Evolutionary conservation across 164 flowering plant species (phyloP).

Genomic region (Macadamia integrifolia): DNA sequence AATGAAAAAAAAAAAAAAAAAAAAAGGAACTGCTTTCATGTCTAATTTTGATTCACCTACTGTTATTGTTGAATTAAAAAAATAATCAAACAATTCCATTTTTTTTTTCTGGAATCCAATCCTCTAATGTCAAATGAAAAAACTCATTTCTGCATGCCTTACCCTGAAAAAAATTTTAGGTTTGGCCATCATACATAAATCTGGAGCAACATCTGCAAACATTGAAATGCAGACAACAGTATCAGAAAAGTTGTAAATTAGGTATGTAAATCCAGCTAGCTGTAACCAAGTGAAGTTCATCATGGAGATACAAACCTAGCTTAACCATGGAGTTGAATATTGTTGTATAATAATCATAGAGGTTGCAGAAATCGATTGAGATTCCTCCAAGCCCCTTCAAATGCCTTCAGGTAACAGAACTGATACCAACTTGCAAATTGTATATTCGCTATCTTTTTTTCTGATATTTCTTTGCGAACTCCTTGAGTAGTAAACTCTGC

Average conservation of each 20-base stretch:
- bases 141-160: constrained; percentile 9
- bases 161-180: neutral
- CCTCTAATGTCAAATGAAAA: neutral
- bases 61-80: neutral
- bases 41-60: constrained; percentile 8
- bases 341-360: neutral
- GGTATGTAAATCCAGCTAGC: neutral
- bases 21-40: constrained; percentile 5
- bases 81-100: no score
- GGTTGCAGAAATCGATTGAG: neutral
- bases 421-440: constrained; percentile 1
- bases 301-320: constrained; percentile 2
- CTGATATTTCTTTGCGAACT: constrained; percentile 72
- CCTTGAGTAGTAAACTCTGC: constrained; percentile 60
- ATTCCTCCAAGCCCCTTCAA: constrained; percentile 7
- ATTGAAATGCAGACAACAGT: neutral
- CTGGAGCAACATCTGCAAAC: constrained; percentile 14
- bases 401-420: neutral
- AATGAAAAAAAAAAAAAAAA: no score
- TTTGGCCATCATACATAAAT: neutral
- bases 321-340: constrained; percentile 5
- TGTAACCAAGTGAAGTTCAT: neutral
- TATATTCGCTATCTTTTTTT: constrained; percentile 21
- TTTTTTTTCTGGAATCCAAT: no score
- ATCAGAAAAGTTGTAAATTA: neutral